A percentile compares a stretch with the other conserved stretches of the same genome.
Evolutionary conservation across 371 early-diverging fungal genomes (phyloP).

Genomic region (Mucor velutinosus): DNA sequence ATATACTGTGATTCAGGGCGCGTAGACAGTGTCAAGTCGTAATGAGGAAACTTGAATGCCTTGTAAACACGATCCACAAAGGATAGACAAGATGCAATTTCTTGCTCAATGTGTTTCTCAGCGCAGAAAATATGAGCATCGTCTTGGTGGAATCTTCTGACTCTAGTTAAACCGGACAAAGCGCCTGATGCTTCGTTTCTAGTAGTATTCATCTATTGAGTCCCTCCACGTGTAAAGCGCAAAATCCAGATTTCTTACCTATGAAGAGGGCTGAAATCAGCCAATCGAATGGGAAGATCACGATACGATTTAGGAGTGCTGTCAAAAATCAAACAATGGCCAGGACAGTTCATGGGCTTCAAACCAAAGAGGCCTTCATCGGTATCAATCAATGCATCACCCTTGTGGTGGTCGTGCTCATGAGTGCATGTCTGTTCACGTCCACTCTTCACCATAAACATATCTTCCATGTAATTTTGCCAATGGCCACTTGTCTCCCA

Average conservation of each 20-base stretch:
- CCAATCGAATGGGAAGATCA: slow-evolving; percentile 90
- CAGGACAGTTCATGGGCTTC: slow-evolving; percentile 99
- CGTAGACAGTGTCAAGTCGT: slow-evolving; percentile 91
- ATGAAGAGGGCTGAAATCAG: slow-evolving; percentile 96
- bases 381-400: slow-evolving; percentile 41
- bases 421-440: slow-evolving; percentile 45
- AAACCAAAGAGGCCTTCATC: slow-evolving; percentile 77
- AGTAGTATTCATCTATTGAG: slow-evolving; percentile 7
- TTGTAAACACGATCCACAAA: slow-evolving; percentile 91
- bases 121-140: slow-evolving; percentile 98
- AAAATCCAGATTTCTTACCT: slow-evolving; percentile 40
- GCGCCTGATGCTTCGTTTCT: slow-evolving; percentile 94
- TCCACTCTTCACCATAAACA: slow-evolving; percentile 63
- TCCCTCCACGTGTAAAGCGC: neutral
- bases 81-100: slow-evolving; percentile 82
- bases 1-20: slow-evolving; percentile 93
- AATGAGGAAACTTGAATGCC: slow-evolving; percentile 82
- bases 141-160: slow-evolving; percentile 96
- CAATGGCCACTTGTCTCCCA: slow-evolving; percentile 98
- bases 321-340: slow-evolving; percentile 93
- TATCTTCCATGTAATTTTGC: slow-evolving; percentile 89
- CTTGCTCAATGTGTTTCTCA: slow-evolving; percentile 71
- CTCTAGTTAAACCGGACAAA: slow-evolving; percentile 91
- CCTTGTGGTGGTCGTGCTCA: slow-evolving; percentile 40
- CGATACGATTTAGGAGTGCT: slow-evolving; percentile 84